phyloP scores from a whole-genome alignment of 345 rosid genomes.

The Eucalyptus polybractea region DNA sequence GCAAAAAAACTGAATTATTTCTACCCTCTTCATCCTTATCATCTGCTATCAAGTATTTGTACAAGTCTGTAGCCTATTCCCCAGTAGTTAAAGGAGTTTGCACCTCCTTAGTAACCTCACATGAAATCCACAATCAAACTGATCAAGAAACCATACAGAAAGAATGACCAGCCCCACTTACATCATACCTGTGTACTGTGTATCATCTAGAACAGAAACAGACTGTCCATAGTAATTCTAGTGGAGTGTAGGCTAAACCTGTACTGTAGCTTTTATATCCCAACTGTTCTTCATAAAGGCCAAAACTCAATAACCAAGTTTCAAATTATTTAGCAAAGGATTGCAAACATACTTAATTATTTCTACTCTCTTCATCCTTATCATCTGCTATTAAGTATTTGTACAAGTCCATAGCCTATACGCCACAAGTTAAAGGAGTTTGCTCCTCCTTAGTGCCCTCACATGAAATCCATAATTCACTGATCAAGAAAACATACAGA shows the following conservation, averaged over 20 bases:
- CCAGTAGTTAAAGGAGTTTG: not conserved
- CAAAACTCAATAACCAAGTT: slow-evolving; percentile 31
- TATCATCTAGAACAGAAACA: not conserved
- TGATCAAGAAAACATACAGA: not conserved
- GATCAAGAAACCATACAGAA: not conserved
- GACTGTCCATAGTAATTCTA: slow-evolving; percentile 29
- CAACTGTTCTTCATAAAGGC: slow-evolving; percentile 39
- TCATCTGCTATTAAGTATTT: not conserved
- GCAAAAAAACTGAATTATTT: not conserved
- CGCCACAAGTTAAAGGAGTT: not conserved
- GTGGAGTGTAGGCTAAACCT: slow-evolving; percentile 36
- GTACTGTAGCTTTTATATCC: slow-evolving; percentile 44
- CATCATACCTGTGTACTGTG: not conserved
- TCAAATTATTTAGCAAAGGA: not conserved
- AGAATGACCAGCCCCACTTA: not conserved
- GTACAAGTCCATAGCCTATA: not conserved
- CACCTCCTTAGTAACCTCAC: not conserved
- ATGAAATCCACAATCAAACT: not conserved
- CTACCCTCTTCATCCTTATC: not conserved
- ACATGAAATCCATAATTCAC: not conserved
- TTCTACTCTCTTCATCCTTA: not conserved
- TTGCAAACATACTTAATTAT: not conserved
- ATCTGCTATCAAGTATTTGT: not conserved
- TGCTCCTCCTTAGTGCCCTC: not conserved
- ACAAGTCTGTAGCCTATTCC: not conserved